Evolutionary conservation across 257 asterid species (phyloP), one percentile per base, ranked within the genome.

Genomic region (Plantago elongata): DNA sequence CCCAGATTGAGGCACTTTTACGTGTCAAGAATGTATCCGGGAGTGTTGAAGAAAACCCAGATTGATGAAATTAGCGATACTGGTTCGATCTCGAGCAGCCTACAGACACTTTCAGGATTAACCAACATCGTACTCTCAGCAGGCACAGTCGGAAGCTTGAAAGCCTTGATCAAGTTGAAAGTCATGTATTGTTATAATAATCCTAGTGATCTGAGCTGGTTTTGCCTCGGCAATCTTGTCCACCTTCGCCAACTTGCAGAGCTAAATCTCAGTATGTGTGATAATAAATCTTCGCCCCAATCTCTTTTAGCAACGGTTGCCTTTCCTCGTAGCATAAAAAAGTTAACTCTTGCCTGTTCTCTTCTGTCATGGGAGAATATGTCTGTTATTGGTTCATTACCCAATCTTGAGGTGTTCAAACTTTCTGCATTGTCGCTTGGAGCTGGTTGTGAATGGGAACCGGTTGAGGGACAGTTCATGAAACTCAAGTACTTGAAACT

Each of bases 341-440:
- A 30, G 60, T 45, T 74, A 45, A 52, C 22, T 14, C 45, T 74
- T 42, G 15, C 3, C n/a, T 3, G 13, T 72, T 34, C 40, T 34
- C 5, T 34, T 3, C 40, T 34, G 27, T 65, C 66, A 2, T 71
- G 71, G 71, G 64, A n/a, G 15, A 64, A 60, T 5, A 54, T 59
- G 52, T 6, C 30, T 5, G 2, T 40, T 0, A 12, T 67, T 15
- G 73, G 74, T 7, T 22, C 47, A 13, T 47, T 40, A 38, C 67
- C 73, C 5, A 68, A 51, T 11, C 55, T 68, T 51, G 30, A 60
- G 54, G 62, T 68, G 34, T 62, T 68, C 2, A 68, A 68, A 30
- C 56, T 68, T 34, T 1, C 40, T 34, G 40, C 40, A 34, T 34
- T 34, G 8, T 4, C 40, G 40, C 40, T 34, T 34, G 38, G 13